These are phyloP conservation scores for Ganoderma sp. DNA, from an alignment of 1,284 basidiomycete species.

Conservation along the genomic window DNA sequence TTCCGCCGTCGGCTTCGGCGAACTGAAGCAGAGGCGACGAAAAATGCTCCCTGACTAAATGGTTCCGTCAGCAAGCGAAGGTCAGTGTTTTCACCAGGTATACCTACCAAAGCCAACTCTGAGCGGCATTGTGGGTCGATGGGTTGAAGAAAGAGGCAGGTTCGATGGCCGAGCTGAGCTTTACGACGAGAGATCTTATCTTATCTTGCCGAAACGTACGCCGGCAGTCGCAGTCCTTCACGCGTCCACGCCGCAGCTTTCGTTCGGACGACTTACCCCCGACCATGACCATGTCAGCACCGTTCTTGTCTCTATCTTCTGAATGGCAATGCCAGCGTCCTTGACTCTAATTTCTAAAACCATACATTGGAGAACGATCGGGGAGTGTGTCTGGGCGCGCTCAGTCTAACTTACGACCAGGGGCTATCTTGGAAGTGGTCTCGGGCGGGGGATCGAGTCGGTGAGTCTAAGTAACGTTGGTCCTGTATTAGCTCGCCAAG, in stretches of 20 bases:
- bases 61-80: neutral
- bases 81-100: neutral
- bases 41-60: conserved; percentile 86
- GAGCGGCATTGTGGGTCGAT: conserved; percentile 34
- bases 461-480: conserved; percentile 1
- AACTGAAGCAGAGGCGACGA: conserved; percentile 87
- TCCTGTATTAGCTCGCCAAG: neutral
- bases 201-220: conserved; percentile 16
- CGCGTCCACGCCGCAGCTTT: neutral
- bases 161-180: neutral
- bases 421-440: neutral
- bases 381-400: neutral
- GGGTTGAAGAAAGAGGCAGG: neutral
- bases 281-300: neutral
- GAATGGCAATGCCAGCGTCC: neutral
- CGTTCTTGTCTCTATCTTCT: neutral
- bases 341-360: neutral
- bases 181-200: conserved; percentile 22
- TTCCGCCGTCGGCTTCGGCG: conserved; percentile 64
- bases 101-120: conserved; percentile 42
- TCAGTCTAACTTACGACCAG: neutral
- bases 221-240: conserved; percentile 4
- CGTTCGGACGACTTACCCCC: neutral
- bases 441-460: neutral
- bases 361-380: neutral